phyloP scores from a whole-genome alignment of 2,329 filamentous ascomycete genomes.

The Bipolaris oryzae region DNA sequence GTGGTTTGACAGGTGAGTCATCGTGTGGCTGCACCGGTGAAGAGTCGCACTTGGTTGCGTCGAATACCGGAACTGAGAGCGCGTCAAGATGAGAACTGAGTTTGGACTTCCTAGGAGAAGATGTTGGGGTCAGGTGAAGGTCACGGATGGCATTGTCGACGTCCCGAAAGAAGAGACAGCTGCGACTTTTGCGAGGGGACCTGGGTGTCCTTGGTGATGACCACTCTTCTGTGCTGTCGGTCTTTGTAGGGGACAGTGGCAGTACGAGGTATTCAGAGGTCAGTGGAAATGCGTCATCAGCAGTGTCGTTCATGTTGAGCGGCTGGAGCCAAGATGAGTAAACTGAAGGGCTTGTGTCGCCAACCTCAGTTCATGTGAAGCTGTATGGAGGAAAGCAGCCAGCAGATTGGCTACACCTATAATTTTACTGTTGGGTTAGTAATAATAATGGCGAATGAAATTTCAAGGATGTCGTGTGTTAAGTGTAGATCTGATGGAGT shows the following conservation, averaged over 20 bases:
- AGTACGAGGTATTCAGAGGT: conserved; percentile 35
- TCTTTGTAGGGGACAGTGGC: conserved; percentile 45
- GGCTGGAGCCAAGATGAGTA: conserved; percentile 14
- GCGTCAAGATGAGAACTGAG: conserved; percentile 18
- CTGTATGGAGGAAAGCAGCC: conserved; percentile 19
- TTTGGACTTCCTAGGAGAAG: conserved; percentile 35
- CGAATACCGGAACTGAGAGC: conserved; percentile 24
- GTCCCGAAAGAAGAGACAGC: conserved; percentile 32
- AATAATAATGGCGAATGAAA: conserved; percentile 32
- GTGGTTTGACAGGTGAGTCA: conserved; percentile 19
- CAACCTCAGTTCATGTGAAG: conserved; percentile 34
- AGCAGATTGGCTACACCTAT: conserved; percentile 14
- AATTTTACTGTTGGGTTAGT: conserved; percentile 45
- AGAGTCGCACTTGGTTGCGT: conserved; percentile 10
- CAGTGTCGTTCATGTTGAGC: conserved; percentile 30
- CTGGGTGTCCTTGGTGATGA: conserved; percentile 38
- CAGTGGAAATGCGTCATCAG: conserved; percentile 22
- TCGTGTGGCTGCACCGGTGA: conserved; percentile 11
- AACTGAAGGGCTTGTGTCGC: conserved; percentile 1
- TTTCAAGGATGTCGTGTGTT: conserved; percentile 27
- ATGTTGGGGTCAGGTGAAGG: conserved; percentile 23
- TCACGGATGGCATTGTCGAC: conserved; percentile 13
- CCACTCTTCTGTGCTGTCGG: conserved; percentile 41
- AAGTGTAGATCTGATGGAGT: conserved; percentile 11
- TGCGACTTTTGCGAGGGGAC: conserved; percentile 40